Evolutionary conservation across 2,329 filamentous ascomycete genomes (phyloP), one percentile per base, ranked within the genome.

Genomic region (Cytospora mali): DNA sequence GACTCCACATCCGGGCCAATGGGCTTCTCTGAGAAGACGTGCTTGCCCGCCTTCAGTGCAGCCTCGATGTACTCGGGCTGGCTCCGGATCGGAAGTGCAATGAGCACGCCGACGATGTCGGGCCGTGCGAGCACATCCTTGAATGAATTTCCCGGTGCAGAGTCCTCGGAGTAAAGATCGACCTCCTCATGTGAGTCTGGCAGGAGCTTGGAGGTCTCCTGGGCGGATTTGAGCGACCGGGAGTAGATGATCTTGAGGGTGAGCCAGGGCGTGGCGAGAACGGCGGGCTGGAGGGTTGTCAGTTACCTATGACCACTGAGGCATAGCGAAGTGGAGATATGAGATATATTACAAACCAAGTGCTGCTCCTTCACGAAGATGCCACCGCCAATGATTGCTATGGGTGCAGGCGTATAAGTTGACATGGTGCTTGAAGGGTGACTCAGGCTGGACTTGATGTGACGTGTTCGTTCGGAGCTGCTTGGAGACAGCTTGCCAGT

Each of bases 221-320:
- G 67, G 10, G 85, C 85, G 1, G 85, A 86, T 31, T 78, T 75
- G 55, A 83, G 76, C 16, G 82, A 83, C 57, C 86, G 83, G 3
- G 85, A 88, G 72, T 86, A 90, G 65, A 88, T 78, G 31, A 84
- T 83, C 75, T 85, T 88, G 65, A 89, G 78, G 14, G 74, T 72
- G 6, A 89, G 74, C 27, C 69, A 62, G 7, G 64, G 55, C n/a
- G 64, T 62, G 35, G 58, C 64, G 14, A 66, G 64, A 10, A 66
- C 62, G 11, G 64, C 64, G 31, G 64, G 64, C 64, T 66, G 29
- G n/a, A 25, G 2, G 7, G n/a, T 6, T 51, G 31, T n/a, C n/a
- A n/a, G 16, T 42, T 28, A 61, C 57, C 29, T 64, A 49, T 46
- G 23, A 23, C 21, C 6, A n/a, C n/a, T n/a, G n/a, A 16, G 14